Conservation (phyloP, 2,329 filamentous ascomycete genomes). For the Hawksworthiomyces lignivorus region DNA sequence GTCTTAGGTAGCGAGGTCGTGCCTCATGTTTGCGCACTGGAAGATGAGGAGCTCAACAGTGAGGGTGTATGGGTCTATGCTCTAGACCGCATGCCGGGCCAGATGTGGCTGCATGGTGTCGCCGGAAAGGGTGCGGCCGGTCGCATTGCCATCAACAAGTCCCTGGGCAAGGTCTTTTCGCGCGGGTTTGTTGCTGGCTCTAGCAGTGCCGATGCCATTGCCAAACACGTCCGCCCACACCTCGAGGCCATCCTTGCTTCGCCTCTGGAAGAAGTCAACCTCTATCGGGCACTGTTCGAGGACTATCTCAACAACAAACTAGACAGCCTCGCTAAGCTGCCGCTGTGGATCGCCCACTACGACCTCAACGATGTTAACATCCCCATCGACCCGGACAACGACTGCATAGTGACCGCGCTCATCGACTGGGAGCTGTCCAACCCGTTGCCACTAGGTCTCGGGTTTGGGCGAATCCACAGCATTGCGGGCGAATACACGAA, state of each 20-base stretch:
- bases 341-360: constrained; percentile 15
- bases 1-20: constrained; percentile 11
- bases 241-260: constrained; percentile 18
- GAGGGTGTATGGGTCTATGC: constrained; percentile 12
- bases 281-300: constrained; percentile 7
- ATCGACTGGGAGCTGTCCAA: constrained; percentile 17
- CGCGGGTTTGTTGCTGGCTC: constrained; percentile 16
- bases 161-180: constrained; percentile 17
- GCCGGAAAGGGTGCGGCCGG: constrained; percentile 17
- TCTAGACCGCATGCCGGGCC: constrained; percentile 14
- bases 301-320: constrained; percentile 10
- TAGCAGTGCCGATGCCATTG: constrained; percentile 14
- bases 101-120: constrained; percentile 17
- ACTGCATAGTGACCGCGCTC: constrained; percentile 15
- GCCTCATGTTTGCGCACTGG: constrained; percentile 9
- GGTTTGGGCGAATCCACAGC: constrained; percentile 19
- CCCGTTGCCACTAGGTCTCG: constrained; percentile 4
- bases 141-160: constrained; percentile 17
- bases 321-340: constrained; percentile 9
- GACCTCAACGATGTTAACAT: constrained; percentile 20
- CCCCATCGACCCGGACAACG: constrained; percentile 12
- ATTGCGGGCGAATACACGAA: constrained; percentile 18
- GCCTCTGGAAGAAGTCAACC: constrained; percentile 14
- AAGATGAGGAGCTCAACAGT: constrained; percentile 11
- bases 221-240: constrained; percentile 14